phyloP scores from a whole-genome alignment of 805 yeast species.

The Metschnikowia hibisci region DNA sequence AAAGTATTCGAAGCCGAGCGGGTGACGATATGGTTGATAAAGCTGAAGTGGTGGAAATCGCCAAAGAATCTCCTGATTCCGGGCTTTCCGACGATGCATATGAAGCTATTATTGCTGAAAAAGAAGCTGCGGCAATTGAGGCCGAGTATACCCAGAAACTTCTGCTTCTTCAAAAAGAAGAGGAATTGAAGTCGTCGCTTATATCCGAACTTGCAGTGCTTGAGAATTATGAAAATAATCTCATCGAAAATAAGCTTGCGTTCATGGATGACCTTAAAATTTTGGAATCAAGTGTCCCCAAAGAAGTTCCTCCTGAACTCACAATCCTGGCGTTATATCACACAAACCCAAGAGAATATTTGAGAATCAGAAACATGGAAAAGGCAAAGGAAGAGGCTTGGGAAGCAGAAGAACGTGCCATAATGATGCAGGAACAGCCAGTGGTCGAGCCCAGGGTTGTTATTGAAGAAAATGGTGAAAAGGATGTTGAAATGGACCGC shows the following conservation, averaged over 20 bases:
- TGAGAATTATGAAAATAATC: slow-evolving; percentile 32
- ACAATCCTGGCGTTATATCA: slow-evolving; percentile 28
- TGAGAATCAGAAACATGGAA: slow-evolving; percentile 34
- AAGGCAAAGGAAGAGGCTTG: slow-evolving; percentile 39
- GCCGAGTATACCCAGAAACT: slow-evolving; percentile 15
- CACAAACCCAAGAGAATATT: slow-evolving; percentile 41
- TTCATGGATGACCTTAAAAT: slow-evolving; percentile 31
- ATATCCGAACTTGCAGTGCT: slow-evolving; percentile 21
- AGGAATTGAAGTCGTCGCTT: slow-evolving; percentile 22
- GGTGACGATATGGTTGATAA: slow-evolving; percentile 14
- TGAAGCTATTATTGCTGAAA: slow-evolving; percentile 21
- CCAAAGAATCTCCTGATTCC: slow-evolving; percentile 6
- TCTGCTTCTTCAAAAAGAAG: slow-evolving; percentile 10
- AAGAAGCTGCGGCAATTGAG: slow-evolving; percentile 24
- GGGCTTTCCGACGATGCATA: slow-evolving; percentile 20
- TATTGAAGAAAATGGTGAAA: background rate
- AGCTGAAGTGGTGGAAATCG: slow-evolving; percentile 8
- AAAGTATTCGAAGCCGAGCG: slow-evolving; percentile 30
- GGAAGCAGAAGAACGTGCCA: slow-evolving; percentile 35
- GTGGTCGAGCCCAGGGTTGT: background rate
- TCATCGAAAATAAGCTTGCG: slow-evolving; percentile 36
- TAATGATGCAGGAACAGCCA: background rate
- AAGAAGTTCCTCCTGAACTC: background rate
- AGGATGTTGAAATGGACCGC: background rate
- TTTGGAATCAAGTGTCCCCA: slow-evolving; percentile 18